A percentile compares a stretch with the other conserved stretches of the same genome.
Conservation (phyloP, 1,139 yeast genomes). For the Hanseniaspora sp. region DNA sequence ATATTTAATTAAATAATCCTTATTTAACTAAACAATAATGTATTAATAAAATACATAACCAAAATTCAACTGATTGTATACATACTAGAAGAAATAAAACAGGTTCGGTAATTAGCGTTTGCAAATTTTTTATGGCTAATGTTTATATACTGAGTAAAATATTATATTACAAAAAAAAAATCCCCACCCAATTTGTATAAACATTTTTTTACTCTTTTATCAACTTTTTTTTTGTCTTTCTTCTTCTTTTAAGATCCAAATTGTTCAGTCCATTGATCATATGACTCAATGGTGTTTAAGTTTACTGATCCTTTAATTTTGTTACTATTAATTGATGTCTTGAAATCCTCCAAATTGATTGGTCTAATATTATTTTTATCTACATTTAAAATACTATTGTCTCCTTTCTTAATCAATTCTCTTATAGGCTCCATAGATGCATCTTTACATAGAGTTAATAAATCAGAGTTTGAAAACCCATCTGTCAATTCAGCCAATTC, state of each 20-base stretch:
- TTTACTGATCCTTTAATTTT: constrained; percentile 90
- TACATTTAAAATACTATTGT: constrained; percentile 53
- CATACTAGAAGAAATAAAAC: too few species aligned
- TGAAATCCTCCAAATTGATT: constrained; percentile 64
- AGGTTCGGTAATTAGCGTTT: too few species aligned
- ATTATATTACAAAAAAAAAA: too few species aligned
- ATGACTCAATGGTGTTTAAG: constrained; percentile 61
- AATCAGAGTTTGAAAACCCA: constrained; percentile 55
- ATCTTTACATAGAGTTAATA: constrained; percentile 56
- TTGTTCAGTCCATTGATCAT: constrained; percentile 81
- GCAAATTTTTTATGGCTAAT: too few species aligned
- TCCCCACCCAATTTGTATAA: too few species aligned
- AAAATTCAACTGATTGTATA: too few species aligned
- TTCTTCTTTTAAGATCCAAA: constrained; percentile 71
- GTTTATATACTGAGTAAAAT: too few species aligned
- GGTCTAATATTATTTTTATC: constrained; percentile 81
- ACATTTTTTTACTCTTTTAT: too few species aligned
- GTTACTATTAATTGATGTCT: constrained; percentile 46
- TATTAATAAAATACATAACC: too few species aligned
- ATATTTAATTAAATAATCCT: too few species aligned
- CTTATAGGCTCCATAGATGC: constrained; percentile 66
- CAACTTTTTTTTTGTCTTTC: too few species aligned
- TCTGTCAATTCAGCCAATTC: constrained; percentile 36
- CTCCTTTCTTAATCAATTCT: constrained; percentile 38
- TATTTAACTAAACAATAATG: too few species aligned